These are phyloP conservation scores for Torulaspora microellipsoides DNA, from an alignment of 805 yeast genomes.

Conservation along the genomic window DNA sequence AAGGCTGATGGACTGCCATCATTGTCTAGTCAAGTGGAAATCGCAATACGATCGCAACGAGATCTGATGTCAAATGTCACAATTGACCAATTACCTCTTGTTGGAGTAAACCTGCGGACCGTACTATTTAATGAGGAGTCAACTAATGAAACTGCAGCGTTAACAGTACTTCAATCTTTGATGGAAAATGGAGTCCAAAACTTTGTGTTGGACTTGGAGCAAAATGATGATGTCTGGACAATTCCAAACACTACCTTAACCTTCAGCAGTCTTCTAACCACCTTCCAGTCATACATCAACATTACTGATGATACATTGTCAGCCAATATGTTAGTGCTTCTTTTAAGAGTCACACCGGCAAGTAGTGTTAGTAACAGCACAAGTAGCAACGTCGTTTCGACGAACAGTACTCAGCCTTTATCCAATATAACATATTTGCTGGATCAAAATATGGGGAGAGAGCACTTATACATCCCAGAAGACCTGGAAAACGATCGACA, in stretches of 20 bases:
- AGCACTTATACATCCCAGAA: slow-evolving; percentile 31
- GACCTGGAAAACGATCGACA: slow-evolving; percentile 23
- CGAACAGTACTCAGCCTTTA: neutral
- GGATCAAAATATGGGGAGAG: slow-evolving; percentile 14
- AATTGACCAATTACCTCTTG: slow-evolving; percentile 37
- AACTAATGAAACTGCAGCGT: slow-evolving; percentile 34
- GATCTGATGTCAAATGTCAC: slow-evolving; percentile 41
- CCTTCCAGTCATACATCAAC: slow-evolving; percentile 34
- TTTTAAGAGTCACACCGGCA: slow-evolving; percentile 33
- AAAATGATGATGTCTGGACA: slow-evolving; percentile 41
- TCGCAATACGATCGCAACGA: slow-evolving; percentile 44
- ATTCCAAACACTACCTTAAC: slow-evolving; percentile 18
- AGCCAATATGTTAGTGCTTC: slow-evolving; percentile 41
- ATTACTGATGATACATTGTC: slow-evolving; percentile 44
- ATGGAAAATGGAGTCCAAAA: slow-evolving; percentile 44
- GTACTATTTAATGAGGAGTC: slow-evolving; percentile 27
- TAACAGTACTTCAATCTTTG: slow-evolving; percentile 30
- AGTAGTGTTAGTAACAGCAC: slow-evolving; percentile 4
- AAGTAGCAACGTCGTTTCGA: slow-evolving; percentile 18
- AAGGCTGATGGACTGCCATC: slow-evolving; percentile 16
- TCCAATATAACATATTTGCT: slow-evolving; percentile 22
- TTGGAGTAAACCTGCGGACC: slow-evolving; percentile 39
- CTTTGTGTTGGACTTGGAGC: slow-evolving; percentile 51
- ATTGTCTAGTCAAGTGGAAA: slow-evolving; percentile 29
- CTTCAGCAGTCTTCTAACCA: slow-evolving; percentile 26